Evolutionary conservation across 148 eudicot species (phyloP).

Genomic region (Cornus kousa): DNA sequence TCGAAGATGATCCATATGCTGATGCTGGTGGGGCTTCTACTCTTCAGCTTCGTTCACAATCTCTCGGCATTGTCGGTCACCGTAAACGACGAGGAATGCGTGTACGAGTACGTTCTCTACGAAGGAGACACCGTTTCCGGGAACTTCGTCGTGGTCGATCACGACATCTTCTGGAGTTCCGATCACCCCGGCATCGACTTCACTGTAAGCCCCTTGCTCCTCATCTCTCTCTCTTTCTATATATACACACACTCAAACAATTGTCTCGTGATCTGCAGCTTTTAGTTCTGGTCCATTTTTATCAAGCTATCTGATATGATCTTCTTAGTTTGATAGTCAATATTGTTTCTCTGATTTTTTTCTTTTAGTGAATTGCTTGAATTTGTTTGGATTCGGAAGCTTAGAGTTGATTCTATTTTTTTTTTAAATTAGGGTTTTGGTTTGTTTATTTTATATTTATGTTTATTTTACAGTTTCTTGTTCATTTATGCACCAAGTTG

Average conservation of each 20-base stretch:
- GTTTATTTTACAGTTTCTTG: background rate
- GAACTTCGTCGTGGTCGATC: slow-evolving; percentile 91
- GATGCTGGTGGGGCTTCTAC: slow-evolving; percentile 31
- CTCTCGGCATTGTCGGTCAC: slow-evolving; percentile 64
- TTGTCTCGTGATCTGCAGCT: background rate
- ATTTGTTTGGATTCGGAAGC: background rate
- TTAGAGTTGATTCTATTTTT: background rate
- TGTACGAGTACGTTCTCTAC: slow-evolving; percentile 81
- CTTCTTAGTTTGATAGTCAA: background rate
- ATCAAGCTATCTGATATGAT: too few relatives aligned
- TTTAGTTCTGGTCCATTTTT: background rate
- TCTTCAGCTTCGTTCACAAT: slow-evolving; percentile 31
- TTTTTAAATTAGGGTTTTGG: background rate
- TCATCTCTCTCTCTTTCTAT: background rate
- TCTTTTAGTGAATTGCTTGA: background rate
- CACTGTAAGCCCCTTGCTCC: slow-evolving; percentile 38
- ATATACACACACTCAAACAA: too few relatives aligned
- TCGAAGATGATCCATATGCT: slow-evolving; percentile 12
- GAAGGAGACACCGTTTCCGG: slow-evolving; percentile 81
- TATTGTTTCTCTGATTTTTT: background rate
- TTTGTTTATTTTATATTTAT: too few relatives aligned
- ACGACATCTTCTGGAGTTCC: slow-evolving; percentile 86
- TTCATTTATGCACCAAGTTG: background rate
- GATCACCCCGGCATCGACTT: slow-evolving; percentile 97
- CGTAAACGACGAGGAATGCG: slow-evolving; percentile 78